Evolutionary conservation across 179 eudicot genomes (phyloP), one percentile per base, ranked within the genome.

Genomic region (Pouteria campechiana): DNA sequence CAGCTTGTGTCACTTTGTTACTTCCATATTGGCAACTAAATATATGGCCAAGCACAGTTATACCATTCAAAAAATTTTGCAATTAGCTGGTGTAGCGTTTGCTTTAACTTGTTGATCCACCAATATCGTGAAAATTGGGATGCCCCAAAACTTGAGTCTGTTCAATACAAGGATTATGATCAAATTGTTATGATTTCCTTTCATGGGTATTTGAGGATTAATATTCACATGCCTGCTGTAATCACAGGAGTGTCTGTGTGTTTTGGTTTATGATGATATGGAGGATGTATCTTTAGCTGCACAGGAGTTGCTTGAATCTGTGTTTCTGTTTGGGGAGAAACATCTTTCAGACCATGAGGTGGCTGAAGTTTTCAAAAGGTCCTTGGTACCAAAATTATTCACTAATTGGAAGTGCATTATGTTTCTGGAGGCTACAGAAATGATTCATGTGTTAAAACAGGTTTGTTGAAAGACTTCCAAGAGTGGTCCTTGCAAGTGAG

Each of bases 381-480:
- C 36, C 5, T 22, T 41, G n/a, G 41, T 25, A 12, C 54, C 17
- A 22, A 10, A 11, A 27, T 14, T 18, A 16, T 11, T 31, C 6
- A 22, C 39, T 40, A 27, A 38, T 25, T 35, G 17, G 59, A 25
- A 41, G 32, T 45, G 18, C 32, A 12, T 15, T 5, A 17, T 21
- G 17, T 17, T 44, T 20, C 8, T 25, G 30, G 8, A 17, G 25
- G 34, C n/a, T n/a, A n/a, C n/a, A n/a, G n/a, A n/a, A n/a, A 42
- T 35, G 5, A 12, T 19, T 17, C 43, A 30, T 18, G 25, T 24
- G 50, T 44, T 23, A 13, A 31, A 67, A 24, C 81, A 89, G 97
- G 77, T 70, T 81, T 37, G 60, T 85, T 61, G 93, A 89, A 50
- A 85, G 76, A 55, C 81, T 89, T 41, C 97, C 95, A 19, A 75